These are phyloP conservation scores for Monosporozyma siamensis DNA, from an alignment of 805 yeast species.

Conservation along the genomic window DNA sequence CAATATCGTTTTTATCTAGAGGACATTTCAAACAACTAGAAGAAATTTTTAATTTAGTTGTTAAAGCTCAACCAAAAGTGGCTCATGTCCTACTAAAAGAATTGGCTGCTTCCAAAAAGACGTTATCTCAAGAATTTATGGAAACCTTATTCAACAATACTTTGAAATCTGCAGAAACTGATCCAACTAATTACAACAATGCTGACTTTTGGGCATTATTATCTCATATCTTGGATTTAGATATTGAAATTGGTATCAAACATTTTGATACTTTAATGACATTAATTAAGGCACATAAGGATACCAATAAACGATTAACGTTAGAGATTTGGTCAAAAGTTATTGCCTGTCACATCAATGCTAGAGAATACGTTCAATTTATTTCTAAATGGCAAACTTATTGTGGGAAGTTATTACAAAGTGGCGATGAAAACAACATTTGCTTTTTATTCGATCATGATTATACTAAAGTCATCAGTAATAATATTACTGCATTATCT, in stretches of 20 bases:
- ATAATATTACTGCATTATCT: conserved; percentile 38
- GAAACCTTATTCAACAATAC: conserved; percentile 18
- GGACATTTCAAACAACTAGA: conserved; percentile 33
- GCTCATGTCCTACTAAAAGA: conserved; percentile 37
- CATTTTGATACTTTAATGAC: conserved; percentile 22
- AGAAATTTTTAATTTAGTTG: conserved; percentile 37
- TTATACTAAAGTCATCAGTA: conserved; percentile 34
- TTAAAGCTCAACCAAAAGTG: conserved; percentile 31
- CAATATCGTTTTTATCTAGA: conserved; percentile 18
- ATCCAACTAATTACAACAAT: not conserved
- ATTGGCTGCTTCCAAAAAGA: conserved; percentile 43
- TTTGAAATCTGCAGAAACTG: conserved; percentile 6
- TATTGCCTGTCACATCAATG: conserved; percentile 41
- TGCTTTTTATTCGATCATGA: conserved; percentile 18
- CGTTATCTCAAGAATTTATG: conserved; percentile 46
- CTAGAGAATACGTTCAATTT: conserved; percentile 49
- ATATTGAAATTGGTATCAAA: conserved; percentile 48
- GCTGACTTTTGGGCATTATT: conserved; percentile 38
- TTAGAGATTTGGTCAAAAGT: conserved; percentile 26
- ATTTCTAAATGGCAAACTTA: conserved; percentile 37
- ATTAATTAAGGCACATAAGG: conserved; percentile 7
- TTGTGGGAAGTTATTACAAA: conserved; percentile 8
- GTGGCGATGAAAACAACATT: conserved; percentile 1
- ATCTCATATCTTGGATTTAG: conserved; percentile 40
- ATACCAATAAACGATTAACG: conserved; percentile 5